phyloP scores from a whole-genome alignment of 1,139 yeast genomes.

The Candida pseudoviswanathii region DNA sequence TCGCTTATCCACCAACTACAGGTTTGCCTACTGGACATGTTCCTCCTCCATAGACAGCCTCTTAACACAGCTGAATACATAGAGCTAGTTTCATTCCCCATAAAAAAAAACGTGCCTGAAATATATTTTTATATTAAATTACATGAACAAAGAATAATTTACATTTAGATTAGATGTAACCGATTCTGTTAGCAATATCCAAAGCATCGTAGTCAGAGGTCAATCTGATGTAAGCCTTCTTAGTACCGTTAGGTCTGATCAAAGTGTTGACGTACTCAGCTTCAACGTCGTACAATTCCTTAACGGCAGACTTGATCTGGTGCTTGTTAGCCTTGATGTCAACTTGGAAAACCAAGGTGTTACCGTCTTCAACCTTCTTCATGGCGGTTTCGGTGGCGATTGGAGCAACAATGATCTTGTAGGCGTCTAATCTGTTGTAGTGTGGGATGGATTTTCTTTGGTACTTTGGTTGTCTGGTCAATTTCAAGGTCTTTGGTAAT shows the following conservation, averaged over 20 bases:
- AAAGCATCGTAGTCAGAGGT: conserved; percentile 99
- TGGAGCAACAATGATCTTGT: conserved; percentile 94
- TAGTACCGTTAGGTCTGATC: conserved; percentile 98
- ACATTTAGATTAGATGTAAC: conserved; percentile 81
- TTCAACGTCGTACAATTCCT: conserved; percentile 97
- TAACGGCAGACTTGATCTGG: conserved; percentile 98
- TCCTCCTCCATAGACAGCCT: background rate
- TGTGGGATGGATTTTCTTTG: conserved; percentile 96
- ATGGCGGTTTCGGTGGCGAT: conserved; percentile 98
- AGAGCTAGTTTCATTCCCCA: too few relatives aligned
- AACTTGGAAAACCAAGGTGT: conserved; percentile 98
- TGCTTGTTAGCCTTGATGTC: conserved; percentile 95
- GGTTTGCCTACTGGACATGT: conserved; percentile 9
- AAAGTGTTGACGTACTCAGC: conserved; percentile 93
- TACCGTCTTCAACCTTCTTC: conserved; percentile 99
- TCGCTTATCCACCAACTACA: background rate
- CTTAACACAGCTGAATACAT: too few relatives aligned
- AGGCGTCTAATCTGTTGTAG: conserved; percentile 94
- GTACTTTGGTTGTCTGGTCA: conserved; percentile 93
- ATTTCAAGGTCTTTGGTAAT: conserved; percentile 95
- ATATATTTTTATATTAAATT: conserved; percentile 7
- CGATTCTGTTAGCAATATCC: conserved; percentile 99
- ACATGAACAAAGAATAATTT: conserved; percentile 6
- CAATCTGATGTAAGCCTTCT: conserved; percentile 99
- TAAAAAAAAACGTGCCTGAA: conserved; percentile 3